phyloP scores from a whole-genome alignment of 1,139 yeast species.

The Taphrina populina region DNA sequence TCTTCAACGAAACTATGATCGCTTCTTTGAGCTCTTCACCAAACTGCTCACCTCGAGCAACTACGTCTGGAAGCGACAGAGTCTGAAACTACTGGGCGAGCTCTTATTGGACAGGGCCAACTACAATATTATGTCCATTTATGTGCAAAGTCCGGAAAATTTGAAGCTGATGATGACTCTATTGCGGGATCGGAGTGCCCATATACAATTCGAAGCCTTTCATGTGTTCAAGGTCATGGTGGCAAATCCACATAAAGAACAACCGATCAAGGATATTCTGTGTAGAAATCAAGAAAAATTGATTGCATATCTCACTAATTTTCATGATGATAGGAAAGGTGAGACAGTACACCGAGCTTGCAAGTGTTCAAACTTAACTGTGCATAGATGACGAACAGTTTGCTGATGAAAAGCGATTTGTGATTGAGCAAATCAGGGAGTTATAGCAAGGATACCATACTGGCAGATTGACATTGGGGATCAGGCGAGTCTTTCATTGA shows the following conservation, averaged over 20 bases:
- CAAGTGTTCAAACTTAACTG: neutral
- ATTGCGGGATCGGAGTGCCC: constrained; percentile 83
- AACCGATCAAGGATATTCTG: constrained; percentile 73
- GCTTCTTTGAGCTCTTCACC: constrained; percentile 31
- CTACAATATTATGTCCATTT: constrained; percentile 68
- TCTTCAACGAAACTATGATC: constrained; percentile 47
- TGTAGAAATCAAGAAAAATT: constrained; percentile 78
- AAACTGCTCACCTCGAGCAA: constrained; percentile 62
- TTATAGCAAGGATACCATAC: too few relatives aligned
- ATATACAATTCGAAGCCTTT: constrained; percentile 85
- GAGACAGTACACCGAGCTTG: neutral
- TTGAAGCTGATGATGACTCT: constrained; percentile 81
- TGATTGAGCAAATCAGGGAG: constrained; percentile 68
- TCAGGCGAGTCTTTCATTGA: too few relatives aligned
- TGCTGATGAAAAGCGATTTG: constrained; percentile 76
- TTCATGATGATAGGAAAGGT: constrained; percentile 55
- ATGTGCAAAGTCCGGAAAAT: constrained; percentile 77
- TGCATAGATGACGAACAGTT: constrained; percentile 61
- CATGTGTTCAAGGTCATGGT: constrained; percentile 85
- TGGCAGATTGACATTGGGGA: too few relatives aligned
- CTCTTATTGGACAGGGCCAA: constrained; percentile 74
- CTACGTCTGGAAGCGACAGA: constrained; percentile 90
- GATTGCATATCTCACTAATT: constrained; percentile 64
- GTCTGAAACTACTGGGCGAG: constrained; percentile 72
- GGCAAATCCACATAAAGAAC: constrained; percentile 89